Conservation (phyloP, 164 flowering plant species). For the Sedum album region DNA sequence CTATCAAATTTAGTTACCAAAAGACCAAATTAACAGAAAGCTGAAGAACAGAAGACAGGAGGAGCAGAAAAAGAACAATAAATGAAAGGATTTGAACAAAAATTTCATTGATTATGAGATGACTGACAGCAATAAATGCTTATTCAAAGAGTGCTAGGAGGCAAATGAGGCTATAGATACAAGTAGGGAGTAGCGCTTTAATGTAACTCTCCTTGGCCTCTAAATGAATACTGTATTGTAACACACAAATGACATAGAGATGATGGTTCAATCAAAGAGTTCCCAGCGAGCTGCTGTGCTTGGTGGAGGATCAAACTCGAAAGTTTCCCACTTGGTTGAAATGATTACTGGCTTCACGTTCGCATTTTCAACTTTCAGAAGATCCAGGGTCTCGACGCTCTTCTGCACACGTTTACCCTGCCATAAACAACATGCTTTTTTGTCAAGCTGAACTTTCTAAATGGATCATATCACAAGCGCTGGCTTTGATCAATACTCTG, state of each 20-base stretch:
- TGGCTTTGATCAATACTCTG: background rate
- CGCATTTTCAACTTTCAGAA: constrained; percentile 50
- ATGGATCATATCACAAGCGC: background rate
- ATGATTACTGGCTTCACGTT: constrained; percentile 35
- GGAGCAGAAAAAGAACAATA: background rate
- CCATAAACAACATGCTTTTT: constrained; percentile 11
- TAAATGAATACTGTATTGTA: constrained; percentile 1
- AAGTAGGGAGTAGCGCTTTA: background rate
- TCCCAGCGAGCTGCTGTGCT: constrained; percentile 38
- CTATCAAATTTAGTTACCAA: no score
- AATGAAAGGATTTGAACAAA: background rate
- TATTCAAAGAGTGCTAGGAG: constrained; percentile 4
- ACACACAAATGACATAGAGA: constrained; percentile 5
- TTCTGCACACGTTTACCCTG: constrained; percentile 67
- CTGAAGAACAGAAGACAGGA: no score
- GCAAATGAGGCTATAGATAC: constrained; percentile 7
- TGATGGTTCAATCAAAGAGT: constrained; percentile 36
- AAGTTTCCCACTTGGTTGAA: constrained; percentile 59
- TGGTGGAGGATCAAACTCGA: constrained; percentile 27
- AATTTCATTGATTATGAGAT: constrained; percentile 2
- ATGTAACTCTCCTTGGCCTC: constrained; percentile 1
- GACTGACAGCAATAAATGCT: background rate
- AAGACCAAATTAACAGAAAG: no score
- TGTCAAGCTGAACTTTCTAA: no score
- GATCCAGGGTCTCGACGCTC: constrained; percentile 65